Evolutionary conservation across 768 basidiomycete genomes (phyloP).

Genomic region (Termitomyces sp.): DNA sequence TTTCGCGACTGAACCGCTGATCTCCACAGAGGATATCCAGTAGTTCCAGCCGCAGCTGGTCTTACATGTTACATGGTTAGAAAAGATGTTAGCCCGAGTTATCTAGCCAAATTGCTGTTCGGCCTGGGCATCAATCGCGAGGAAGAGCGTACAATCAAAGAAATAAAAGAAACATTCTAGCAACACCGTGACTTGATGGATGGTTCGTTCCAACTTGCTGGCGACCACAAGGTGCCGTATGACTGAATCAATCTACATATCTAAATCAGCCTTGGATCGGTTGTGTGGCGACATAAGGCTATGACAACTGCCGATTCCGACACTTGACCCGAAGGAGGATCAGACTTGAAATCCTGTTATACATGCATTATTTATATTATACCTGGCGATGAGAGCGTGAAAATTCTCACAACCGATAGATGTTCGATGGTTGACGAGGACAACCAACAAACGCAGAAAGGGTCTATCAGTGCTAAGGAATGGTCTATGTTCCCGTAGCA

Average conservation of each 20-base stretch:
- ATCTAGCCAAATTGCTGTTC: no score
- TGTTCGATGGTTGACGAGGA: not conserved
- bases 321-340: not conserved
- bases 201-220: not conserved
- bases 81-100: no score
- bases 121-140: no score
- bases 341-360: no score
- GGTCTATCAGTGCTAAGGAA: not conserved
- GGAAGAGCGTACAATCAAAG: no score
- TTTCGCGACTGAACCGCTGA: not conserved
- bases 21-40: not conserved
- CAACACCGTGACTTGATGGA: not conserved
- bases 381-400: not conserved
- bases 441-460: constrained; percentile 10
- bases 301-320: not conserved
- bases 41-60: no score
- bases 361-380: not conserved
- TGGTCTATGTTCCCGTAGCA: constrained; percentile 20
- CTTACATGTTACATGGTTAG: no score
- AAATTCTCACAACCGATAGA: not conserved
- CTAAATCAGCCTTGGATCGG: not conserved
- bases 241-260: not conserved
- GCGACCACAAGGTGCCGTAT: no score
- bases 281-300: not conserved
- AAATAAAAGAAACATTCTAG: not conserved